A percentile compares a stretch with the other conserved stretches of the same genome.
Evolutionary conservation across 176 grass and related monocot species (phyloP).

Genomic region (Oryza brachyantha): DNA sequence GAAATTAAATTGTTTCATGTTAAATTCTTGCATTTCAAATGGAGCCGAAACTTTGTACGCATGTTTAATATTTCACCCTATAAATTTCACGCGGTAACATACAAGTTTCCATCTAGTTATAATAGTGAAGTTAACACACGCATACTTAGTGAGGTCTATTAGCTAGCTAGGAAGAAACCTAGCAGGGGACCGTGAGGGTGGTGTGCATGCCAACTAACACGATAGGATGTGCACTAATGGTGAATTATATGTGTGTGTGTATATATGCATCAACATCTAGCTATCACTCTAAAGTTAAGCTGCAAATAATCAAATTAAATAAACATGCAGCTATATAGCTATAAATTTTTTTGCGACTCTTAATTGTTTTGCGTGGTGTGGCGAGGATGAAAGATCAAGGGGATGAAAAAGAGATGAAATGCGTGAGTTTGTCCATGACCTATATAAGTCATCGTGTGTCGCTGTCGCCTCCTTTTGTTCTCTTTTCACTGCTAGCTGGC

Average conservation of each 20-base stretch:
- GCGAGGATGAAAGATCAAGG: neutral
- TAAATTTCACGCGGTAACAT: neutral
- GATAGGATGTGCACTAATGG: neutral
- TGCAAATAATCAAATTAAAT: neutral
- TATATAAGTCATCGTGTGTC: neutral
- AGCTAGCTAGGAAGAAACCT: neutral
- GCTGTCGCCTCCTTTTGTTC: neutral
- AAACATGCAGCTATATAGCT: neutral
- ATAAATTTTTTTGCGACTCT: too few species aligned
- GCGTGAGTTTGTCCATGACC: neutral
- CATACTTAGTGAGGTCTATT: neutral
- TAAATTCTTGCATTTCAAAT: neutral
- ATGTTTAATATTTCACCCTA: neutral
- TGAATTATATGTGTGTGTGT: neutral
- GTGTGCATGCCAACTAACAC: slow-evolving; percentile 10
- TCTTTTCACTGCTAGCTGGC: slow-evolving; percentile 4
- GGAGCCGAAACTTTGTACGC: neutral
- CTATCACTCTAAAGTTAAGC: neutral
- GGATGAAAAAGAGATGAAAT: neutral
- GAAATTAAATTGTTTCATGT: neutral
- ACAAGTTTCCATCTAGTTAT: neutral
- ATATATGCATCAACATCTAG: neutral
- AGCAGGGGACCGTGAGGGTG: neutral
- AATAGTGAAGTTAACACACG: neutral
- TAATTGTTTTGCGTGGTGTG: neutral